Percentiles rank a stretch among this genome's conserved stretches.
Evolutionary conservation across 2,329 filamentous ascomycete species (phyloP).

Genomic region (Scedosporium boydii): DNA sequence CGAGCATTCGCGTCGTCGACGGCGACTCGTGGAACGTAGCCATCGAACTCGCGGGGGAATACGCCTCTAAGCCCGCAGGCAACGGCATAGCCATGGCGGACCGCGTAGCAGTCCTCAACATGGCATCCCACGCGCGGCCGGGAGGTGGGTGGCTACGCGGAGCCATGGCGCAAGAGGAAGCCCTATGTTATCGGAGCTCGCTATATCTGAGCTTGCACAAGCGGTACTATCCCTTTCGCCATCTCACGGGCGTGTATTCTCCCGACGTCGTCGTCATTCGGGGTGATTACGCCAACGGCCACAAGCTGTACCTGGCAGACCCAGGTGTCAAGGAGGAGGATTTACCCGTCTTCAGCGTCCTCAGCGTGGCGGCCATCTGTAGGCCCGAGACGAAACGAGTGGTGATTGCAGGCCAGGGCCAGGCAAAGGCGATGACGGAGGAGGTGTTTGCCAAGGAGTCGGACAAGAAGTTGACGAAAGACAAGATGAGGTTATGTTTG

Average conservation of each 20-base stretch:
- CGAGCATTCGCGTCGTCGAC: conserved; percentile 39
- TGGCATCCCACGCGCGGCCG: conserved; percentile 46
- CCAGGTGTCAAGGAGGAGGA: conserved; percentile 15
- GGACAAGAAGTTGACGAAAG: conserved; percentile 45
- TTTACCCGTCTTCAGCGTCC: conserved; percentile 45
- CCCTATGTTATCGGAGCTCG: conserved; percentile 54
- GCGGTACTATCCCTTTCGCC: conserved; percentile 41
- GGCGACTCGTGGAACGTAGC: conserved; percentile 50
- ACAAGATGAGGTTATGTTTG: conserved; percentile 53
- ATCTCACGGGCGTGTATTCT: conserved; percentile 45
- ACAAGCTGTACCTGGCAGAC: conserved; percentile 31
- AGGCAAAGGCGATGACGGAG: conserved; percentile 11
- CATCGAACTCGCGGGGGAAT: conserved; percentile 22
- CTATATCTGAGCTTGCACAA: conserved; percentile 37
- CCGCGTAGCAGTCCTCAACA: conserved; percentile 53
- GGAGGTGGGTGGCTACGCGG: conserved; percentile 59
- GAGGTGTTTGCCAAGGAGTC: conserved; percentile 27
- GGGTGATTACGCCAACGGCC: conserved; percentile 32
- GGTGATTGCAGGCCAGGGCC: conserved; percentile 1
- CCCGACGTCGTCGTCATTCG: conserved; percentile 52
- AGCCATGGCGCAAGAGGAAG: conserved; percentile 58
- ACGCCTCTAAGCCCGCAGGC: conserved; percentile 13
- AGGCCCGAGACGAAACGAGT: conserved; percentile 20
- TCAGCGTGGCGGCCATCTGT: conserved; percentile 50
- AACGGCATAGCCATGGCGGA: conserved; percentile 10